phyloP scores from a whole-genome alignment of 202 grass and related monocot species.

The Dendrocalamus latiflorus region DNA sequence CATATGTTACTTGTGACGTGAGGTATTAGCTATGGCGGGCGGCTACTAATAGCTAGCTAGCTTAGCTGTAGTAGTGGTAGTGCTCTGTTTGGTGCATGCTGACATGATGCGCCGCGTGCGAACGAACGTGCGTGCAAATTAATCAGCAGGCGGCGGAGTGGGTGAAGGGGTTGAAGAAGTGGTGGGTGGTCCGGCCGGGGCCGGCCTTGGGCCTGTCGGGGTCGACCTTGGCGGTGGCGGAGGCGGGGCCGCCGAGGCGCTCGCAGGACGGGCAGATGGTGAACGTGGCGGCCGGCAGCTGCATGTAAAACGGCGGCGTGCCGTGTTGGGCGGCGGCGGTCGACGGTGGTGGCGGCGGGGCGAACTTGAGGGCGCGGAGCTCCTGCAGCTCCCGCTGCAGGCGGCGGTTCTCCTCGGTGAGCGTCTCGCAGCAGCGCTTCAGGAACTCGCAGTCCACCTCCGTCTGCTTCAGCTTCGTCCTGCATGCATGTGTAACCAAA shows the following conservation, averaged over 20 bases:
- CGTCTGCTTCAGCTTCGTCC: constrained; percentile 89
- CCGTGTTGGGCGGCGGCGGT: background rate
- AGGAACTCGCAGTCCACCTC: constrained; percentile 83
- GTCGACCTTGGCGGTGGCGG: constrained; percentile 17
- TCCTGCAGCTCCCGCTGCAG: constrained; percentile 68
- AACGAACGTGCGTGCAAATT: background rate
- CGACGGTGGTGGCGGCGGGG: background rate
- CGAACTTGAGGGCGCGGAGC: constrained; percentile 51
- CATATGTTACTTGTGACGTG: constrained; percentile 32
- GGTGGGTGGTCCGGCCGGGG: constrained; percentile 35
- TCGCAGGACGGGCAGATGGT: constrained; percentile 89
- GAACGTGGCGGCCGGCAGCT: constrained; percentile 66
- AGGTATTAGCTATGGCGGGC: constrained; percentile 28
- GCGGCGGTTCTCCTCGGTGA: constrained; percentile 74
- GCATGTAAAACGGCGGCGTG: constrained; percentile 47
- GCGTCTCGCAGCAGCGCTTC: constrained; percentile 70
- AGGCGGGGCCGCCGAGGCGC: constrained; percentile 37
- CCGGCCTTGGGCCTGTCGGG: constrained; percentile 37
- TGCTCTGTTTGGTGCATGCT: constrained; percentile 18
- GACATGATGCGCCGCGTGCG: background rate
- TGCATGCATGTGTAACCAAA: no score
- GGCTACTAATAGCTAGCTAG: background rate
- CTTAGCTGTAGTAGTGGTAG: background rate
- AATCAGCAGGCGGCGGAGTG: constrained; percentile 65
- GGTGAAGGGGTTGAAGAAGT: constrained; percentile 86